Evolutionary conservation across 2,329 filamentous ascomycete genomes (phyloP).

Genomic region (Beauveria sp.): DNA sequence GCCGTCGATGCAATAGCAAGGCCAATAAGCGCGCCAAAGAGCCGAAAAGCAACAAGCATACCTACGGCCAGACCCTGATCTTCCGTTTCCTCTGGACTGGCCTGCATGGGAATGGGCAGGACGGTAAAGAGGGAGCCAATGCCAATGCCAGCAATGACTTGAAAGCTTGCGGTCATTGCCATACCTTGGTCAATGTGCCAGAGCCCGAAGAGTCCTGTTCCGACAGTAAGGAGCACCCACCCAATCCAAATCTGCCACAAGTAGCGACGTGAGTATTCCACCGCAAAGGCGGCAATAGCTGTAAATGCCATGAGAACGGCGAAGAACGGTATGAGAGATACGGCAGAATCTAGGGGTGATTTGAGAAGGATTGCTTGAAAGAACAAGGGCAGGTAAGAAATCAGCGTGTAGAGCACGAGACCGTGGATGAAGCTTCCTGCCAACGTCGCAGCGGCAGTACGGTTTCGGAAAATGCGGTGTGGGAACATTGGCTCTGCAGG

Average conservation of each 20-base stretch:
- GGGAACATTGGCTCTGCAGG: slow-evolving; percentile 24
- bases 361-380: slow-evolving; percentile 26
- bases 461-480: slow-evolving; percentile 22
- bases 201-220: not conserved
- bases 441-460: slow-evolving; percentile 18
- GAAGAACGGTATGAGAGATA: slow-evolving; percentile 20
- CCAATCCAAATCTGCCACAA: not conserved
- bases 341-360: slow-evolving; percentile 20
- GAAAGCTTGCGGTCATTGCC: not conserved
- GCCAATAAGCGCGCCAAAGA: not conserved
- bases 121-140: not conserved
- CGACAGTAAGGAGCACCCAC: not conserved
- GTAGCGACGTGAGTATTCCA: not conserved
- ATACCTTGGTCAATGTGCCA: not conserved
- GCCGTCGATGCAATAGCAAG: not conserved
- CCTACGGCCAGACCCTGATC: not conserved
- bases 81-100: not conserved
- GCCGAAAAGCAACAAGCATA: not conserved
- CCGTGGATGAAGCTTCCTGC: slow-evolving; percentile 24
- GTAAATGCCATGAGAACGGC: slow-evolving; percentile 15
- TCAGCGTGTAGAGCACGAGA: slow-evolving; percentile 20
- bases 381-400: slow-evolving; percentile 26
- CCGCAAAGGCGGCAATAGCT: not conserved
- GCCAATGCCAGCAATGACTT: not conserved
- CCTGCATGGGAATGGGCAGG: not conserved